Percentiles rank a stretch among this genome's conserved stretches.
Evolutionary conservation across 2,329 filamentous ascomycete genomes (phyloP).

Genomic region (Eutypella sp.): DNA sequence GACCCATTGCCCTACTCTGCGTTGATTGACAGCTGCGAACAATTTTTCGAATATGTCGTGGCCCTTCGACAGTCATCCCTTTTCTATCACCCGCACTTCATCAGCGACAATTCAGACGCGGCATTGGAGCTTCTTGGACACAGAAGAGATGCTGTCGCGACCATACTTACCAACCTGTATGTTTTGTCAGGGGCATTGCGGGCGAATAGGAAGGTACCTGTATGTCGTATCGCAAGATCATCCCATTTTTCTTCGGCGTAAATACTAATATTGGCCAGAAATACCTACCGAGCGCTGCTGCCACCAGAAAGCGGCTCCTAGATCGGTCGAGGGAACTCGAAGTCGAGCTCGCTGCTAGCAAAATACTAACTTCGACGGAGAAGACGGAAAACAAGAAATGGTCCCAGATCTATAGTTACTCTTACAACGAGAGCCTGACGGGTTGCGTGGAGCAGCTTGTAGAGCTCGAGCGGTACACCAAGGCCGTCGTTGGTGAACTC

Average conservation of each 20-base stretch:
- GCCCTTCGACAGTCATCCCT: constrained; percentile 53
- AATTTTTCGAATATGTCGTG: constrained; percentile 56
- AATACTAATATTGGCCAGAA: constrained; percentile 24
- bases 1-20: constrained; percentile 52
- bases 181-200: constrained; percentile 51
- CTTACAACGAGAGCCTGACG: constrained; percentile 48
- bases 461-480: constrained; percentile 51
- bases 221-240: constrained; percentile 20
- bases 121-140: constrained; percentile 44
- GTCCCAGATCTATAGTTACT: constrained; percentile 54
- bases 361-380: constrained; percentile 16
- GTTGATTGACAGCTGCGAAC: constrained; percentile 50
- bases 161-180: constrained; percentile 54
- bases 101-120: constrained; percentile 45
- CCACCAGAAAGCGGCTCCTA: constrained; percentile 46
- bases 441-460: constrained; percentile 51
- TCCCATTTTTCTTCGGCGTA: neutral
- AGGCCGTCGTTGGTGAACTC: constrained; percentile 53
- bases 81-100: constrained; percentile 50
- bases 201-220: constrained; percentile 44
- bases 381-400: constrained; percentile 39
- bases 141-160: constrained; percentile 52
- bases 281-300: constrained; percentile 53
- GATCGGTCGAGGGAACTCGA: constrained; percentile 47
- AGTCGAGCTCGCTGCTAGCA: constrained; percentile 26